Evolutionary conservation across 2,329 filamentous ascomycete genomes (phyloP).

Genomic region (Pseudogymnoascus sp.): DNA sequence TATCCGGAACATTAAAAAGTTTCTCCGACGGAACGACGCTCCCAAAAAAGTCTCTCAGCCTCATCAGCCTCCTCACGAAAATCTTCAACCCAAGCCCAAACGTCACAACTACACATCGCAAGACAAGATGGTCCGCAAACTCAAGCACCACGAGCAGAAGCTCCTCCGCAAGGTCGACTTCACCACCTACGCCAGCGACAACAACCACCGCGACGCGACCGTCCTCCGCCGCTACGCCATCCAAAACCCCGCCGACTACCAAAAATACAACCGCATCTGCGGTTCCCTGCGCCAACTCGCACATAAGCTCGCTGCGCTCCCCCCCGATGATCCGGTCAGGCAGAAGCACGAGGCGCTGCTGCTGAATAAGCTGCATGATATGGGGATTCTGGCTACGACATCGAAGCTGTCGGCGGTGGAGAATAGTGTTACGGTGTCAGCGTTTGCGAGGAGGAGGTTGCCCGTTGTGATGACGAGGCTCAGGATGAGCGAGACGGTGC

Average conservation of each 20-base stretch:
- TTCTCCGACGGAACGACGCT: background rate
- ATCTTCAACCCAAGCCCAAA: background rate
- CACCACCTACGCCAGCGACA: conserved; percentile 84
- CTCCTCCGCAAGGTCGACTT: conserved; percentile 90
- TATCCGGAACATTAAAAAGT: background rate
- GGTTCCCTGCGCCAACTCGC: conserved; percentile 86
- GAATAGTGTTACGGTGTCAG: conserved; percentile 78
- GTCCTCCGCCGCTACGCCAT: conserved; percentile 85
- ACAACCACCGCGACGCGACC: conserved; percentile 72
- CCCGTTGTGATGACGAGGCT: conserved; percentile 86
- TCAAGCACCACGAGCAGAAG: conserved; percentile 96
- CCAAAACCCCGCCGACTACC: conserved; percentile 82
- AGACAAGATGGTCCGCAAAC: conserved; percentile 73
- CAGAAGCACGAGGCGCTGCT: conserved; percentile 79
- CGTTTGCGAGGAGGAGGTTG: conserved; percentile 75
- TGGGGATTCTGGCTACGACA: conserved; percentile 70
- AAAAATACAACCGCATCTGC: conserved; percentile 57
- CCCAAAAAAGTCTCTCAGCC: background rate
- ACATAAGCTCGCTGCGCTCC: conserved; percentile 77
- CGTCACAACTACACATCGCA: background rate
- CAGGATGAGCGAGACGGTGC: conserved; percentile 85
- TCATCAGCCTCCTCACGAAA: conserved; percentile 7
- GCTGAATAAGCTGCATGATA: conserved; percentile 85
- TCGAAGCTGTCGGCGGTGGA: conserved; percentile 79
- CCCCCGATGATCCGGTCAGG: conserved; percentile 68